These are phyloP conservation scores for Striga hermonthica DNA, from an alignment of 305 asterid species.

Conservation along the genomic window DNA sequence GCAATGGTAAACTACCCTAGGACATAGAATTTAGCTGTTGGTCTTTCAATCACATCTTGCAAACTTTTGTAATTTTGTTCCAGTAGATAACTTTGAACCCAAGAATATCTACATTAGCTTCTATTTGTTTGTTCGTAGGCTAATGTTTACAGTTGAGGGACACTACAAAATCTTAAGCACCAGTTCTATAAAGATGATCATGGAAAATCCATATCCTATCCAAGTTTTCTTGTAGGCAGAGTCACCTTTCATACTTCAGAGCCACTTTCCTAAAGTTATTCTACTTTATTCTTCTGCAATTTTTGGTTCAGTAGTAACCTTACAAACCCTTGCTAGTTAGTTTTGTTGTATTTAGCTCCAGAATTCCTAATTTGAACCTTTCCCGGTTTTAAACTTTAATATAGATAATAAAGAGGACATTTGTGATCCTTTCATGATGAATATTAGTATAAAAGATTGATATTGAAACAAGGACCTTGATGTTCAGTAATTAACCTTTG, in stretches of 20 bases:
- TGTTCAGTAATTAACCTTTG: conserved; percentile 22
- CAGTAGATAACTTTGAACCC: too few species aligned
- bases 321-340: neutral
- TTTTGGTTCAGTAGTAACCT: conserved; percentile 5
- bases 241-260: too few species aligned
- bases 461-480: neutral
- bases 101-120: neutral
- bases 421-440: neutral
- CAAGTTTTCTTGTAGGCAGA: too few species aligned
- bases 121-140: conserved; percentile 3
- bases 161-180: too few species aligned
- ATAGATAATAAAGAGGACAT: conserved; percentile 6
- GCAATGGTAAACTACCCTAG: neutral
- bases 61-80: too few species aligned
- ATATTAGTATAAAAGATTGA: neutral
- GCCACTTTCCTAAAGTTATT: too few species aligned
- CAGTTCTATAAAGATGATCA: too few species aligned
- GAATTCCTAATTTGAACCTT: conserved; percentile 3
- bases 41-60: too few species aligned
- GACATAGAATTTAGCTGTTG: too few species aligned
- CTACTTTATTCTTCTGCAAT: neutral
- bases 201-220: too few species aligned
- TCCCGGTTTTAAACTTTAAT: conserved; percentile 4
- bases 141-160: neutral
- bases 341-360: neutral